phyloP scores from a whole-genome alignment of 805 yeast species.

The Candida ortonii region DNA sequence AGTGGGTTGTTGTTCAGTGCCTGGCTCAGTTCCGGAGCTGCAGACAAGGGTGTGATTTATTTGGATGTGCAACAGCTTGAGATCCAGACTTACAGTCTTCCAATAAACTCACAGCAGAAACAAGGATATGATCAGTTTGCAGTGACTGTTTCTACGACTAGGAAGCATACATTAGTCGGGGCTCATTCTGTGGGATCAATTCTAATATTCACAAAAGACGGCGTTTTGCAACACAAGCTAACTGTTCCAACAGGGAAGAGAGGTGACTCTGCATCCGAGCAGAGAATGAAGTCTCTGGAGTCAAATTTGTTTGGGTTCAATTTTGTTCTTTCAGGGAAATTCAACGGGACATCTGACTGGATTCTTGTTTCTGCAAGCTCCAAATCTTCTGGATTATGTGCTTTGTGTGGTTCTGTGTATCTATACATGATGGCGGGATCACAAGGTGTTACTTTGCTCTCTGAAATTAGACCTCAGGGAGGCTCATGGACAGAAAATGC shows the following conservation, averaged over 20 bases:
- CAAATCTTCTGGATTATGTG: slow-evolving; percentile 27
- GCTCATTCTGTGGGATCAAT: slow-evolving; percentile 39
- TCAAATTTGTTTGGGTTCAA: slow-evolving; percentile 30
- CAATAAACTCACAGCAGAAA: slow-evolving; percentile 12
- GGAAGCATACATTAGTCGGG: slow-evolving; percentile 33
- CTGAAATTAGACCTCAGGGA: slow-evolving; percentile 16
- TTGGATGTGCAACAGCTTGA: slow-evolving; percentile 10
- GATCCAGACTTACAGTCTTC: slow-evolving; percentile 18
- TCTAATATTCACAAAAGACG: slow-evolving; percentile 31
- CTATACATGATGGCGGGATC: slow-evolving; percentile 17
- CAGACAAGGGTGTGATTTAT: slow-evolving; percentile 1
- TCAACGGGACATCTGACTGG: slow-evolving; percentile 22
- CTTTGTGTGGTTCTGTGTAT: slow-evolving; percentile 42
- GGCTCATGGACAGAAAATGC: slow-evolving; percentile 11
- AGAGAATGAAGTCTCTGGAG: slow-evolving; percentile 21
- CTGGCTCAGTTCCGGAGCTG: neutral
- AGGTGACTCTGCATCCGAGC: too few relatives aligned
- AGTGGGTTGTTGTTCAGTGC: slow-evolving; percentile 23
- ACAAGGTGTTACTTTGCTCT: slow-evolving; percentile 6
- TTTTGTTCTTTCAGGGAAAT: slow-evolving; percentile 24
- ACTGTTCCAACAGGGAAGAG: neutral
- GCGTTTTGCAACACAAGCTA: slow-evolving; percentile 1
- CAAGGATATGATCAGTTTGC: slow-evolving; percentile 44
- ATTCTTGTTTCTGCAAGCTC: slow-evolving; percentile 30
- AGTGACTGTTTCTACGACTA: slow-evolving; percentile 29